These are phyloP conservation scores for Calamus simplicifolius DNA, from an alignment of 176 grass and related monocot species.

Conservation along the genomic window DNA sequence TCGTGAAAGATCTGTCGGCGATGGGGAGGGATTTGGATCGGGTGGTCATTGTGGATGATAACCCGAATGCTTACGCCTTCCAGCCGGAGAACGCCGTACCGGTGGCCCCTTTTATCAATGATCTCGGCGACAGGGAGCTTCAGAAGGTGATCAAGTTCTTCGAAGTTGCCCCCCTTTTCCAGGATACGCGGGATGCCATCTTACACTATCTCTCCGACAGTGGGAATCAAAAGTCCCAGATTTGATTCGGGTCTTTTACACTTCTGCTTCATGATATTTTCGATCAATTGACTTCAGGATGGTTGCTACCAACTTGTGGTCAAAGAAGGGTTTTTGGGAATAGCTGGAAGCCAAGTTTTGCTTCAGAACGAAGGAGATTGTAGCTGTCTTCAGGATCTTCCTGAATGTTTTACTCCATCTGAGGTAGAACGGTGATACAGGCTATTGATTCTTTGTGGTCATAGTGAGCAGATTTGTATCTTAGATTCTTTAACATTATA, in stretches of 20 bases:
- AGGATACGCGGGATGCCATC: constrained; percentile 63
- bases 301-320: too few relatives aligned
- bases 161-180: constrained; percentile 25
- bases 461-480: too few relatives aligned
- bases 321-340: too few relatives aligned
- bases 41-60: constrained; percentile 79
- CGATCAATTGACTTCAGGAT: too few relatives aligned
- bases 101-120: constrained; percentile 53
- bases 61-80: constrained; percentile 68
- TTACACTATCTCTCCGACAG: constrained; percentile 30
- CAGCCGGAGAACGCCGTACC: constrained; percentile 78
- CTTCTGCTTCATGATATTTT: too few relatives aligned
- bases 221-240: constrained; percentile 2
- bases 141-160: constrained; percentile 59
- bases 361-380: too few relatives aligned
- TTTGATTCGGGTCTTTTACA: background rate
- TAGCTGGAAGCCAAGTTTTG: too few relatives aligned
- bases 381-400: too few relatives aligned
- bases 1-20: constrained; percentile 75
- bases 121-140: constrained; percentile 53
- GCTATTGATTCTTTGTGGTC: too few relatives aligned
- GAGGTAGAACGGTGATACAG: too few relatives aligned
- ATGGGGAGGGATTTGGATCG: constrained; percentile 40
- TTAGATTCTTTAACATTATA: too few relatives aligned
- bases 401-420: too few relatives aligned